Evolutionary conservation across 2,329 filamentous ascomycete genomes (phyloP).

Genomic region (Ascochyta rabiei): DNA sequence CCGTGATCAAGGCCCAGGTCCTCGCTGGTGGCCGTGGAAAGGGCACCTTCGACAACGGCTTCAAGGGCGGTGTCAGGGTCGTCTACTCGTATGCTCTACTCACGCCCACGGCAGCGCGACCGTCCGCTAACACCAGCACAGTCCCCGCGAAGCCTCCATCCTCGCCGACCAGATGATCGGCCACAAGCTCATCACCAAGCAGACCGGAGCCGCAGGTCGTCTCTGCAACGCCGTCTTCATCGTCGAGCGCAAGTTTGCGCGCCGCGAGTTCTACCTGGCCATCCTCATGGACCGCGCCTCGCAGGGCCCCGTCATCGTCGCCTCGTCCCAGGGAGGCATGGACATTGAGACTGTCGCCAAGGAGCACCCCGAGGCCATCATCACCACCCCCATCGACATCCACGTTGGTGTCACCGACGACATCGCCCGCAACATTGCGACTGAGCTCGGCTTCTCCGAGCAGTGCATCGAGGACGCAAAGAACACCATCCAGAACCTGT

Average conservation of each 20-base stretch:
- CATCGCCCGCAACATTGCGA: slow-evolving; percentile 87
- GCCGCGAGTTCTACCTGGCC: slow-evolving; percentile 98
- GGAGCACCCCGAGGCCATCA: slow-evolving; percentile 95
- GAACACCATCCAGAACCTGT: slow-evolving; percentile 97
- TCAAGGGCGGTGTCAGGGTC: slow-evolving; percentile 97
- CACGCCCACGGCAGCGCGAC: neutral
- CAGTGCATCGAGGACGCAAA: slow-evolving; percentile 96
- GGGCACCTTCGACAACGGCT: slow-evolving; percentile 95
- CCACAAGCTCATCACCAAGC: slow-evolving; percentile 99
- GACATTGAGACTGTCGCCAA: slow-evolving; percentile 99
- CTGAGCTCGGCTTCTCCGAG: slow-evolving; percentile 94
- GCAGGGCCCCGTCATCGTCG: slow-evolving; percentile 93
- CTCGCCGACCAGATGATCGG: slow-evolving; percentile 99
- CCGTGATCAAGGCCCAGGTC: slow-evolving; percentile 99
- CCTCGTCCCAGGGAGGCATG: slow-evolving; percentile 98
- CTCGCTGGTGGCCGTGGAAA: slow-evolving; percentile 97
- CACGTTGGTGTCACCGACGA: slow-evolving; percentile 94
- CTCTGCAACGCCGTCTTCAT: slow-evolving; percentile 98
- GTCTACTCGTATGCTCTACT: slow-evolving; percentile 79
- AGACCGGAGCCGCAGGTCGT: slow-evolving; percentile 91
- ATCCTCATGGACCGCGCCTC: slow-evolving; percentile 96
- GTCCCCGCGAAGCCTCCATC: slow-evolving; percentile 90
- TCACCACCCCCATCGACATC: slow-evolving; percentile 92
- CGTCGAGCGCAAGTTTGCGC: slow-evolving; percentile 99
- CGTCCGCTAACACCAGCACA: slow-evolving; percentile 40